Base-by-base conservation (phyloP, 345 rosid genomes). In the Eucalyptus pauciflora region DNA sequence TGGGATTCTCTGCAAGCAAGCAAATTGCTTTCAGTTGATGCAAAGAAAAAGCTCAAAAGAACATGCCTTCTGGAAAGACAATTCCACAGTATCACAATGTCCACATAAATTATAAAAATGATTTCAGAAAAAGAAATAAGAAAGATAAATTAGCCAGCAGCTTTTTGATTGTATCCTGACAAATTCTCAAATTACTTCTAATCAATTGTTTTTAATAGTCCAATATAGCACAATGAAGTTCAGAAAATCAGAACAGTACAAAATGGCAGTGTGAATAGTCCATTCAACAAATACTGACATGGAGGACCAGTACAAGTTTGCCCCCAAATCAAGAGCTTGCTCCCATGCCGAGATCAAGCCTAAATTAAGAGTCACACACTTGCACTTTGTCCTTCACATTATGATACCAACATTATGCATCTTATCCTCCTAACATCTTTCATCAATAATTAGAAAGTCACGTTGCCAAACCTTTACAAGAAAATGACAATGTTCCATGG, bases 1-100 rank as follows among this genome's bases (percentile, higher is more conserved):
- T 16, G 96, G 95, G 60, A 94, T 91, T 85, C 60, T 90, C 95
- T 94, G 92, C 90, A 88, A 13, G 50, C 27, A 86, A 24, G 17
- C 81, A 81, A 60, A 88, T 62, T 48, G 80, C 49, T 54, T 49
- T 50, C 48, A 86, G 87, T 51, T n/a, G 43, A 22, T 45, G 43
- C 48, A 31, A 54, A 24, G 58, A 22, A 9, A 22, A 37, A 76
- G 58, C 64, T 81, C 41, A 81, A 83, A 80, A 88, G 46, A 85
- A 25, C 31, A 33, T 22, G 41, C 67, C 50, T 67, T 62, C 16
- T 54, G 50, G 48, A 62, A 41, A 51, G 33, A 48, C 50, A 56
- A 56, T 45, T 33, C 49, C 31, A 29, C 37, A 56, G 52, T 45
- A 46, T 69, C 62, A 86, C 67, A 51, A 71, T 50, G 76, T 43